Base-by-base conservation (phyloP, 2,329 filamentous ascomycete species). In the Sporothrix schenckii region DNA sequence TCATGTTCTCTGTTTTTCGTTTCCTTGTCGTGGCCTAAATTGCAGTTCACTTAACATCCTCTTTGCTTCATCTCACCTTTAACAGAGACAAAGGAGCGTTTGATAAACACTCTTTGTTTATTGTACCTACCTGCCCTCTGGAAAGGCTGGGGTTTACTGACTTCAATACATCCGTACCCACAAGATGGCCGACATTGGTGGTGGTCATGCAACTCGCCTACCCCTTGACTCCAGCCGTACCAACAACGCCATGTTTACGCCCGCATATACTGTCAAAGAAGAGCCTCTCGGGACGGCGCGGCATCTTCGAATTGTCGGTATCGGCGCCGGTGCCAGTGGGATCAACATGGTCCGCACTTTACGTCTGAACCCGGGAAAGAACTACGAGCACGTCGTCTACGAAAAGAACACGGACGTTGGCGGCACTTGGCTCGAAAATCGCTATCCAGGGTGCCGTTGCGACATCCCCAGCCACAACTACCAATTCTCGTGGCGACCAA, bases 381-480 rank as follows among this genome's bases (percentile, higher is more conserved):
- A 80, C 74, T 84, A 82, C 73, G 81, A 84, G 70, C 78, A 83
- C 66, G 77, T 83, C 52, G 77, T 87, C 56, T 87, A 87, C 75
- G 86, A 88, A 73, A 88, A 87, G 78, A 87, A 87, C 71, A 76
- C 77, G 11, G 81, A 83, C n/a, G 80, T 87, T 11, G 86, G 85
- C 19, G 86, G 86, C 4, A 88, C 86, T 0, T 89, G 86, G 86
- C 81, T 82, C 72, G 86, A 88, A 75, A 88, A 87, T 74, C 80
- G 82, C 24, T 89, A 89, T 72, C 86, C 86, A 0, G 86, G 86
- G 13, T 87, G 85, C 73, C 80, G 80, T 68, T 88, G 85, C 75
- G 86, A 87, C 75, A 81, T 87, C 41, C 85, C 85, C 11, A 84
- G 82, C 75, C 87, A 89, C 78, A 88, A 86, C 77, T 89, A 89